These are phyloP conservation scores for Colletotrichum sp. DNA, from an alignment of 2,329 filamentous ascomycete species.

Conservation along the genomic window DNA sequence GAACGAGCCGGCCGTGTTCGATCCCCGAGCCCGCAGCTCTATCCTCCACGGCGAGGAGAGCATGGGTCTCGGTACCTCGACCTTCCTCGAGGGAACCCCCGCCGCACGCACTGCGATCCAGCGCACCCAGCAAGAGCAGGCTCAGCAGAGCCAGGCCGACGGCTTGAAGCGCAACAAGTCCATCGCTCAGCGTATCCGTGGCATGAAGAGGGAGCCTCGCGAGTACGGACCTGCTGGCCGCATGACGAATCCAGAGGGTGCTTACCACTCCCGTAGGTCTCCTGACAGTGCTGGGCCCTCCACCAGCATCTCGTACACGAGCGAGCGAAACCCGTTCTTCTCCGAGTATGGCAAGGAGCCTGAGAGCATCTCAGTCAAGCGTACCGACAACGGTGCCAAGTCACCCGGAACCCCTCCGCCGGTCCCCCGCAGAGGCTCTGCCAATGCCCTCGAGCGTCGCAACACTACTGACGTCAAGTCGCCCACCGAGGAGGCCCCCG, in stretches of 20 bases:
- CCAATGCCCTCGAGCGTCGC: constrained; percentile 63
- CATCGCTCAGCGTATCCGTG: constrained; percentile 87
- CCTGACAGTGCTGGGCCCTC: constrained; percentile 40
- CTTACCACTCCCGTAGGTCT: constrained; percentile 44
- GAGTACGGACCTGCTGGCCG: constrained; percentile 65
- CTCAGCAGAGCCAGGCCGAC: constrained; percentile 55
- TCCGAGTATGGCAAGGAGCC: constrained; percentile 71
- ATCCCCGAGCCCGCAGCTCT: constrained; percentile 70
- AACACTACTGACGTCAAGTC: constrained; percentile 62
- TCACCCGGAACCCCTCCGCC: constrained; percentile 66
- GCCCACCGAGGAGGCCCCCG: constrained; percentile 43
- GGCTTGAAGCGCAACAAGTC: constrained; percentile 92
- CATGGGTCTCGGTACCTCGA: constrained; percentile 88
- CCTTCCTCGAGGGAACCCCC: constrained; percentile 92
- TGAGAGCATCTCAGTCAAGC: constrained; percentile 54
- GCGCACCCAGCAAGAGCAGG: constrained; percentile 73
- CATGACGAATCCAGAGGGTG: constrained; percentile 60
- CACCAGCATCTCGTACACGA: constrained; percentile 37
- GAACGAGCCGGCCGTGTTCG: constrained; percentile 62
- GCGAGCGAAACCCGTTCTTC: constrained; percentile 80
- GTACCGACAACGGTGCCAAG: constrained; percentile 39
- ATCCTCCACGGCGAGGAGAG: constrained; percentile 85
- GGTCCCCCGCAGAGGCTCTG: constrained; percentile 40
- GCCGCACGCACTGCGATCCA: constrained; percentile 82
- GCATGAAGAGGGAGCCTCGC: constrained; percentile 76